phyloP scores from a whole-genome alignment of 441 rosid genomes.

The Euphorbia celastroides region DNA sequence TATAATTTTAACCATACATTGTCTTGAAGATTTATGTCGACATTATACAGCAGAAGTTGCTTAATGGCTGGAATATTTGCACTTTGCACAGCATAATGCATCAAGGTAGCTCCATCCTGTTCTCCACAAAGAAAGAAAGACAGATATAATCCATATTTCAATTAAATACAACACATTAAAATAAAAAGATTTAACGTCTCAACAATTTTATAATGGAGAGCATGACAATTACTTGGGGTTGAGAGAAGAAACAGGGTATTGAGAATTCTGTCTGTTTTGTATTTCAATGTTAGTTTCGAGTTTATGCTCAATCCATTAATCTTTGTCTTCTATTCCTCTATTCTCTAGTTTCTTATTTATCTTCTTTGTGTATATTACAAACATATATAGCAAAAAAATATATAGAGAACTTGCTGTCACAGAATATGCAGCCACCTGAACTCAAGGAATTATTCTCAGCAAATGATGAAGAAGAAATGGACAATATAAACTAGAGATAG shows the following conservation, averaged over 20 bases:
- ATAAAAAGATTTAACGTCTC: neutral
- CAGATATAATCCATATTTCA: neutral
- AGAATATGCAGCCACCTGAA: no score
- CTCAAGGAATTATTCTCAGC: neutral
- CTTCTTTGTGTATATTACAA: no score
- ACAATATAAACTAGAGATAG: neutral
- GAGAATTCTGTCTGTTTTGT: no score
- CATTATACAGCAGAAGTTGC: conserved; percentile 67
- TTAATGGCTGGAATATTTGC: conserved; percentile 73
- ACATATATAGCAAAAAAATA: no score
- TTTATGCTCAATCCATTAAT: neutral
- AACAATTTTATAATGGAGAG: neutral
- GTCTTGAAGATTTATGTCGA: conserved; percentile 83
- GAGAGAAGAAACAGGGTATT: neutral
- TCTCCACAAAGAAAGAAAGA: conserved; percentile 10
- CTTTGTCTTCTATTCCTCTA: neutral
- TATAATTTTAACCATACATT: conserved; percentile 38
- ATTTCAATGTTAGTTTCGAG: neutral
- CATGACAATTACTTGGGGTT: neutral
- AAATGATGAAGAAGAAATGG: neutral
- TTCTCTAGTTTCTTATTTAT: no score
- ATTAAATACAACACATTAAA: neutral
- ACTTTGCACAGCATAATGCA: conserved; percentile 89
- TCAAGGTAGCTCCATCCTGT: conserved; percentile 82
- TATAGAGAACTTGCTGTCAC: no score